Evolutionary conservation across 176 grass and related monocot species (phyloP).

Genomic region (Zizania latifolia): DNA sequence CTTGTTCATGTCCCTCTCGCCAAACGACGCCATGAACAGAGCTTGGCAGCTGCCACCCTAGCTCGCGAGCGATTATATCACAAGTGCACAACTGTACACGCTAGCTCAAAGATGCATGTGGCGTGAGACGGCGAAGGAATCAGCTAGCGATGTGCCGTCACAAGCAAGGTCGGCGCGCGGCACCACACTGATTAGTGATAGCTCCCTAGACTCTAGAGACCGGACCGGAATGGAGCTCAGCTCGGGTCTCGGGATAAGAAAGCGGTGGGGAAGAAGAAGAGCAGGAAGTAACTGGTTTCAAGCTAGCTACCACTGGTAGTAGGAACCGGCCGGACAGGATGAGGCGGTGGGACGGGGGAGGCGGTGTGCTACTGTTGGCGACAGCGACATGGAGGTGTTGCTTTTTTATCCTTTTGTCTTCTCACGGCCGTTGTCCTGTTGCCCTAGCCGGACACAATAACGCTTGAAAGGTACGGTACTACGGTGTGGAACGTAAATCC

Average conservation of each 20-base stretch:
- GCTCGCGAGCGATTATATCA: no score
- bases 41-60: no score
- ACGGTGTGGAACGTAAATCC: no score
- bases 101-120: not conserved
- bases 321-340: conserved; percentile 27
- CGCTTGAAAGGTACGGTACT: not conserved
- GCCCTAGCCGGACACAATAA: not conserved
- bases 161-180: not conserved
- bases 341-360: conserved; percentile 3
- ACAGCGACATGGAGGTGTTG: conserved; percentile 10
- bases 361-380: conserved; percentile 13
- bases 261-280: conserved; percentile 27
- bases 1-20: conserved; percentile 42
- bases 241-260: conserved; percentile 34
- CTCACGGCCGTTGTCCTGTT: not conserved
- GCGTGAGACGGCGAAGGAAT: not conserved
- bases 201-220: conserved; percentile 11
- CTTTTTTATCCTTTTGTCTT: conserved; percentile 43
- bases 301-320: not conserved
- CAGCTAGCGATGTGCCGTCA: not conserved
- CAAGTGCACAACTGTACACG: not conserved
- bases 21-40: no score
- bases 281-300: not conserved
- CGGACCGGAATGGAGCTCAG: conserved; percentile 1
- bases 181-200: no score